phyloP scores from a whole-genome alignment of 371 early-diverging fungal species.

The Funneliformis caledonium region DNA sequence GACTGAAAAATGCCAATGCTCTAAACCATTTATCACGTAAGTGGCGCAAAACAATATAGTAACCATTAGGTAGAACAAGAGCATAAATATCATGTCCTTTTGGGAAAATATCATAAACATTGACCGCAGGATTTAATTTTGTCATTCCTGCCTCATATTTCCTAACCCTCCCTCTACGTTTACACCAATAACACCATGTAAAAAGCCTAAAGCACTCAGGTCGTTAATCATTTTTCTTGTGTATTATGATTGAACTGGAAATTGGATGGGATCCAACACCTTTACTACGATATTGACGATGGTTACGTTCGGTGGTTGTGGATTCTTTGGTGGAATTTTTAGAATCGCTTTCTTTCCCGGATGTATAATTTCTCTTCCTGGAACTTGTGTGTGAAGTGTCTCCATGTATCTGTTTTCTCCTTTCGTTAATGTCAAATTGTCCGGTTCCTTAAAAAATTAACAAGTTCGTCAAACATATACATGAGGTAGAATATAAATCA shows the following conservation, averaged over 20 bases:
- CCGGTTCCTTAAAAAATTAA: neutral
- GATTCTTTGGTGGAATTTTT: neutral
- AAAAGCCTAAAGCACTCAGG: neutral
- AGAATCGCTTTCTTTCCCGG: neutral
- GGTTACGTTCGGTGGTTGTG: neutral
- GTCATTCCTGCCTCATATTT: no score
- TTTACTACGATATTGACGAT: neutral
- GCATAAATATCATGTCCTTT: no score
- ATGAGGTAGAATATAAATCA: slow-evolving; percentile 2
- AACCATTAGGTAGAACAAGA: no score
- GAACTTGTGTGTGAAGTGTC: neutral
- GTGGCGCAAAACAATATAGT: no score
- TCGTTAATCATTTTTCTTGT: neutral
- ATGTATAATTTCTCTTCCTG: neutral
- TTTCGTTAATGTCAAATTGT: neutral
- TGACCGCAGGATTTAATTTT: no score
- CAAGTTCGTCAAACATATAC: neutral
- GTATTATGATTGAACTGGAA: neutral
- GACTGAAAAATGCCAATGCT: no score
- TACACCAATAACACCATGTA: neutral
- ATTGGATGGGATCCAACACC: neutral
- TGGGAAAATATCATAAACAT: no score
- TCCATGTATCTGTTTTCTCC: neutral
- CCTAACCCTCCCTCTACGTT: no score
- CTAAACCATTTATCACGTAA: no score